A percentile compares a stretch with the other conserved stretches of the same genome.
Conservation (phyloP, 2,329 filamentous ascomycete genomes). For the Hymenoscyphus fructigenus region DNA sequence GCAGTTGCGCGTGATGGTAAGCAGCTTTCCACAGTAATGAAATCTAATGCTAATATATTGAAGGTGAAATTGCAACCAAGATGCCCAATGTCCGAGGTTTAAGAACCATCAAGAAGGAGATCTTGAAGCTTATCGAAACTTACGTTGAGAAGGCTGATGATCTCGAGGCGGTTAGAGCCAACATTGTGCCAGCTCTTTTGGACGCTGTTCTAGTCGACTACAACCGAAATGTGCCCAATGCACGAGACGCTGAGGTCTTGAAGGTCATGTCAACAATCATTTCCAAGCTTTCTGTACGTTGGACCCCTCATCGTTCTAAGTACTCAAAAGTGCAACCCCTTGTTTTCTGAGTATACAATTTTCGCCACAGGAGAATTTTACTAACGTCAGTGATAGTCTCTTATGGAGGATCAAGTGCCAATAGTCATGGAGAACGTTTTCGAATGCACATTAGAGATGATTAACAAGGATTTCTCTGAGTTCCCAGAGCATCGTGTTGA, state of each 20-base stretch:
- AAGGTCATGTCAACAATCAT: conserved; percentile 98
- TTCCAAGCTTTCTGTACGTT: conserved; percentile 89
- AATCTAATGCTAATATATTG: conserved; percentile 35
- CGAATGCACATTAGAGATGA: conserved; percentile 98
- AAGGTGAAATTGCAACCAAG: conserved; percentile 89
- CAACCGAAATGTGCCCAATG: conserved; percentile 93
- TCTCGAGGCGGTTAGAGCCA: conserved; percentile 84
- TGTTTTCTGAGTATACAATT: conserved; percentile 23
- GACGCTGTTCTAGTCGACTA: conserved; percentile 95
- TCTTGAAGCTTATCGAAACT: conserved; percentile 95
- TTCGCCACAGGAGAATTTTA: conserved; percentile 2
- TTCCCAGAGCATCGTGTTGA: conserved; percentile 99
- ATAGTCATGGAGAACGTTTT: conserved; percentile 98
- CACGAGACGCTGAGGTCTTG: conserved; percentile 92
- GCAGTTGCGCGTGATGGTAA: conserved; percentile 81
- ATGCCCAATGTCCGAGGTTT: conserved; percentile 95
- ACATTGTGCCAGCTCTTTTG: conserved; percentile 92
- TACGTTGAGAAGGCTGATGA: conserved; percentile 99
- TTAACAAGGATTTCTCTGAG: conserved; percentile 99
- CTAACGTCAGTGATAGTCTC: conserved; percentile 54
- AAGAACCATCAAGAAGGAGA: conserved; percentile 98
- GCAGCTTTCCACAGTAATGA: conserved; percentile 20
- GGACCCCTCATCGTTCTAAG: conserved; percentile 48
- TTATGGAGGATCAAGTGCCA: conserved; percentile 98
- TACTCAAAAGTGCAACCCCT: conserved; percentile 44